Evolutionary conservation across 345 rosid species (phyloP).

Genomic region (Linum trigynum): DNA sequence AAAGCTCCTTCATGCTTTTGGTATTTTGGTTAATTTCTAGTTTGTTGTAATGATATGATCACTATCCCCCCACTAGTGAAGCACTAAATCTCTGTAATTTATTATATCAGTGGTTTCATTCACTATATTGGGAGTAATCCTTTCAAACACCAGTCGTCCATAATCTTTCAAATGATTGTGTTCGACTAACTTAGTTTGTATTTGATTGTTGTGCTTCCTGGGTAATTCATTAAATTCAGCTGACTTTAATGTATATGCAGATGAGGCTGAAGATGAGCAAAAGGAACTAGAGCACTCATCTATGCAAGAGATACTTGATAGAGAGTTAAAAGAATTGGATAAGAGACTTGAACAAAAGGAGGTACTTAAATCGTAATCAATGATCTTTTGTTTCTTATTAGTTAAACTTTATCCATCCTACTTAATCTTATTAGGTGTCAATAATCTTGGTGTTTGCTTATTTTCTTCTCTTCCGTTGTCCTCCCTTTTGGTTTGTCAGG

Average conservation of each 20-base stretch:
- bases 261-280: slow-evolving; percentile 55
- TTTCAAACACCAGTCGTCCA: too few relatives aligned
- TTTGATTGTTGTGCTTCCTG: background rate
- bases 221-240: too few relatives aligned
- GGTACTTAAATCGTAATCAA: slow-evolving; percentile 28
- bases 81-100: too few relatives aligned
- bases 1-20: background rate
- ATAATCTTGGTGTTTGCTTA: background rate
- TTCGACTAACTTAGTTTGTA: background rate
- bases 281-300: slow-evolving; percentile 85
- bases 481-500: background rate
- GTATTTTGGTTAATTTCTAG: background rate
- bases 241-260: slow-evolving; percentile 30
- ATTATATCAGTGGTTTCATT: too few relatives aligned
- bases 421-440: background rate
- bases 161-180: background rate
- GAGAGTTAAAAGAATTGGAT: slow-evolving; percentile 89
- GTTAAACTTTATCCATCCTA: background rate
- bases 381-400: background rate
- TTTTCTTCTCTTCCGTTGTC: background rate
- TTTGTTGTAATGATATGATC: too few relatives aligned
- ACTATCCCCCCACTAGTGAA: too few relatives aligned
- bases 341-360: slow-evolving; percentile 84
- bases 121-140: background rate
- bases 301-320: slow-evolving; percentile 75